Conservation (phyloP, 179 eudicot genomes). For the Silene coronaria region DNA sequence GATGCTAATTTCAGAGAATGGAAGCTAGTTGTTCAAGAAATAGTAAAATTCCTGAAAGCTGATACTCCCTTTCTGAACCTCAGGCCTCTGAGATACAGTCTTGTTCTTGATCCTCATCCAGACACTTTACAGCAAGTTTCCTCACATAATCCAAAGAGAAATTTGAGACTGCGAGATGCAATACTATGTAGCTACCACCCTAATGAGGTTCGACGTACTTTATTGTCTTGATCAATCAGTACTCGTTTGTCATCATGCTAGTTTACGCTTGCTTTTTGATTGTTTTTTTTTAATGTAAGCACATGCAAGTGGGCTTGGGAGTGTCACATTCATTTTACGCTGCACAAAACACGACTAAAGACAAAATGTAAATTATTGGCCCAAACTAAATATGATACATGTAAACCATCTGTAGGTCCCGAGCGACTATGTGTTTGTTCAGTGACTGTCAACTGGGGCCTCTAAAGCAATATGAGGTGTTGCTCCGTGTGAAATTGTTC, state of each 20-base stretch:
- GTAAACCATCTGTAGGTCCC: too few species aligned
- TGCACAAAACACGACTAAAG: too few species aligned
- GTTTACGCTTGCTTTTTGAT: too few species aligned
- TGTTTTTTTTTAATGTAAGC: too few species aligned
- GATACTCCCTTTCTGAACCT: constrained; percentile 82
- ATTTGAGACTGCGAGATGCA: constrained; percentile 68
- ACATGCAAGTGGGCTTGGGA: too few species aligned
- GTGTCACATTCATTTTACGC: too few species aligned
- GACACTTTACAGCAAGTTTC: constrained; percentile 56
- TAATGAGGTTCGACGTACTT: constrained; percentile 52
- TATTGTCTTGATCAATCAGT: constrained; percentile 10
- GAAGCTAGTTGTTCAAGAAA: constrained; percentile 92
- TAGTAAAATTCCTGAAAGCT: constrained; percentile 78
- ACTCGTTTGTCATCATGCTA: too few species aligned
- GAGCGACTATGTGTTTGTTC: not conserved
- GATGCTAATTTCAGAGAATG: constrained; percentile 86
- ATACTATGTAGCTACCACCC: constrained; percentile 77
- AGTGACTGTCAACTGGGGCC: not conserved
- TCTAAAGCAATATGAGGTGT: not conserved
- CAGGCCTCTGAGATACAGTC: constrained; percentile 91
- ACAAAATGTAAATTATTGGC: too few species aligned
- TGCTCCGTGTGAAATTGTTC: not conserved
- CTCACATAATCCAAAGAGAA: constrained; percentile 44
- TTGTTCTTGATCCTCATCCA: constrained; percentile 76
- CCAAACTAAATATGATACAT: too few species aligned